phyloP scores from a whole-genome alignment of 768 basidiomycete genomes.

The Stropharia rugosoannulata region DNA sequence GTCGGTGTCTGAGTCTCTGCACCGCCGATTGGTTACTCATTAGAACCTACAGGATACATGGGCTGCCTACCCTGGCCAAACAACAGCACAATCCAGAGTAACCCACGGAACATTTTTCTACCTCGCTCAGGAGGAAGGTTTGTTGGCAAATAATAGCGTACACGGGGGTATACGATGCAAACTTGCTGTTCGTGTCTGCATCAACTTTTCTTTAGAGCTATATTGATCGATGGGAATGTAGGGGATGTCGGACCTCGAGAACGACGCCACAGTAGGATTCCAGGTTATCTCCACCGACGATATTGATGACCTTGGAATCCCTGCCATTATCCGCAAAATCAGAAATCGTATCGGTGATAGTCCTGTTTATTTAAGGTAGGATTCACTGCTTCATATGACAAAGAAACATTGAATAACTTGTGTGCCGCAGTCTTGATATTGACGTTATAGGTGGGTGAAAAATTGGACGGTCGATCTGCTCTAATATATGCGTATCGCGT shows the following conservation, averaged over 20 bases:
- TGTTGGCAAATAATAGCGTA: conserved; percentile 74
- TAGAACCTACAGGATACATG: conserved; percentile 53
- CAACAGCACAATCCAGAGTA: conserved; percentile 60
- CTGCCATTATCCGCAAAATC: conserved; percentile 70
- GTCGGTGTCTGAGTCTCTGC: conserved; percentile 32
- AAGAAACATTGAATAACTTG: background rate
- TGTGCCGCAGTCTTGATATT: conserved; percentile 61
- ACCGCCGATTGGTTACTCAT: conserved; percentile 14
- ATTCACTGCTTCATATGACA: background rate
- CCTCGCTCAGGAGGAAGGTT: conserved; percentile 73
- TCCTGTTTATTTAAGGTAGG: conserved; percentile 75
- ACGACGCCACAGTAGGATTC: conserved; percentile 76
- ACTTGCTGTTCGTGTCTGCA: conserved; percentile 35
- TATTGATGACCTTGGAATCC: conserved; percentile 76
- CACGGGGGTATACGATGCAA: conserved; percentile 88
- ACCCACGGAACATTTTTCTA: conserved; percentile 90
- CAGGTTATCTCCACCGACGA: conserved; percentile 79
- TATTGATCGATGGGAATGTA: conserved; percentile 21
- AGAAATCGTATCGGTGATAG: conserved; percentile 67
- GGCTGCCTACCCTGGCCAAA: conserved; percentile 55
- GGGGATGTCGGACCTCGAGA: conserved; percentile 61
- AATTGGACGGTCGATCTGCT: background rate
- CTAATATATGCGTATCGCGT: background rate
- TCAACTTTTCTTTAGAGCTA: conserved; percentile 21
- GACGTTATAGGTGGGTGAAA: conserved; percentile 66